phyloP scores from a whole-genome alignment of 1,284 basidiomycete genomes.

The Naganishia sp. region DNA sequence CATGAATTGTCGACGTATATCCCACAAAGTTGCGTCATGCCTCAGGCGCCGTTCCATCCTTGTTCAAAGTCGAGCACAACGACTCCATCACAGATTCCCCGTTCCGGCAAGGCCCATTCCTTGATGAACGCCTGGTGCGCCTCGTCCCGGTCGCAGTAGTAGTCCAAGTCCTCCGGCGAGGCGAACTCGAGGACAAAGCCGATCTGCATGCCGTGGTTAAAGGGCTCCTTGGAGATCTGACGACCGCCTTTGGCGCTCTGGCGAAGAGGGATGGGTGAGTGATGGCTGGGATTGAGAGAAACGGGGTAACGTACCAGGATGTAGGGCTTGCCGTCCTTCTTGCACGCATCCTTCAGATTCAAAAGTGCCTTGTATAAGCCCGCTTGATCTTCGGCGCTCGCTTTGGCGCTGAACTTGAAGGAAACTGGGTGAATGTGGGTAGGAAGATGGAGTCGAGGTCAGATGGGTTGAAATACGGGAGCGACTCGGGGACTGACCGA shows the following conservation, averaged over 20 bases:
- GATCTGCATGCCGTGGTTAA: constrained; percentile 22
- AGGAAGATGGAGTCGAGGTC: neutral
- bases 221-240: constrained; percentile 27
- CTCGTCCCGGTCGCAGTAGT: constrained; percentile 24
- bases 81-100: constrained; percentile 15
- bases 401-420: constrained; percentile 28
- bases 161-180: constrained; percentile 25
- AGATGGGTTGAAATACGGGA: neutral
- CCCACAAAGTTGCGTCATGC: neutral
- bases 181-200: constrained; percentile 29
- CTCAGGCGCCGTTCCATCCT: constrained; percentile 5
- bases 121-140: constrained; percentile 26
- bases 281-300: neutral
- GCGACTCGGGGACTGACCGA: constrained; percentile 1
- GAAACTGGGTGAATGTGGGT: constrained; percentile 5
- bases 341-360: constrained; percentile 21
- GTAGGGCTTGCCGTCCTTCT: constrained; percentile 30
- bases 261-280: neutral
- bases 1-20: constrained; percentile 8
- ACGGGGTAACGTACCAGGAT: constrained; percentile 26
- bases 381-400: constrained; percentile 10
- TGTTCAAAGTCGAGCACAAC: constrained; percentile 29
- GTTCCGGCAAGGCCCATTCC: constrained; percentile 1
- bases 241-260: constrained; percentile 31
- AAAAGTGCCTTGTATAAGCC: constrained; percentile 20